These are phyloP conservation scores for Geotrichum aggregatum DNA, from an alignment of 1,139 yeast genomes.

Conservation along the genomic window DNA sequence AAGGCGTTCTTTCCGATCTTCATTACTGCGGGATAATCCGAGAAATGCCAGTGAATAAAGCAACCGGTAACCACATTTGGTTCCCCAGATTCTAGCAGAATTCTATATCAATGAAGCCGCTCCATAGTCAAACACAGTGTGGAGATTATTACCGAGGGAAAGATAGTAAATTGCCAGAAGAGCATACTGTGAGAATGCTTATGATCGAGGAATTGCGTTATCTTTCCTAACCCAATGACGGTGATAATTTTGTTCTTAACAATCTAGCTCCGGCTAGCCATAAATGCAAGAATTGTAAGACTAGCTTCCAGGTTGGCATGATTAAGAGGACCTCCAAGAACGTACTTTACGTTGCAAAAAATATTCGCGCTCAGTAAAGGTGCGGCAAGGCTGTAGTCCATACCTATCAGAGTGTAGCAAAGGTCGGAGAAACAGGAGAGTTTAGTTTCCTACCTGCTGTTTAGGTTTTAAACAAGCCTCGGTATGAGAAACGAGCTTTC, in stretches of 20 bases:
- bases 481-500: too few species aligned
- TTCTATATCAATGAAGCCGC: neutral
- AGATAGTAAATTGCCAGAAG: constrained; percentile 1
- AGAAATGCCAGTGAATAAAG: neutral
- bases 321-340: neutral
- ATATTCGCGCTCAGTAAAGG: neutral
- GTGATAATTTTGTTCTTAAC: constrained; percentile 1
- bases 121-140: neutral
- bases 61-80: neutral
- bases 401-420: neutral
- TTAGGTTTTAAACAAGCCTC: too few species aligned
- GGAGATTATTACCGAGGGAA: neutral
- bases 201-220: neutral
- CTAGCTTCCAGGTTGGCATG: neutral
- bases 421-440: neutral
- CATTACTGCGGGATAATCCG: neutral
- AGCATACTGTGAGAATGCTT: neutral
- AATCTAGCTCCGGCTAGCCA: neutral
- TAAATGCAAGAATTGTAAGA: neutral
- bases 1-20: neutral
- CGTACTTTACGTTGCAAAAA: neutral
- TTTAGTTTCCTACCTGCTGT: too few species aligned
- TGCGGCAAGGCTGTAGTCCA: neutral
- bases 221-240: neutral
- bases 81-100: neutral